Conservation (phyloP, 176 grass and related monocot genomes). For the Juncus inflexus region DNA sequence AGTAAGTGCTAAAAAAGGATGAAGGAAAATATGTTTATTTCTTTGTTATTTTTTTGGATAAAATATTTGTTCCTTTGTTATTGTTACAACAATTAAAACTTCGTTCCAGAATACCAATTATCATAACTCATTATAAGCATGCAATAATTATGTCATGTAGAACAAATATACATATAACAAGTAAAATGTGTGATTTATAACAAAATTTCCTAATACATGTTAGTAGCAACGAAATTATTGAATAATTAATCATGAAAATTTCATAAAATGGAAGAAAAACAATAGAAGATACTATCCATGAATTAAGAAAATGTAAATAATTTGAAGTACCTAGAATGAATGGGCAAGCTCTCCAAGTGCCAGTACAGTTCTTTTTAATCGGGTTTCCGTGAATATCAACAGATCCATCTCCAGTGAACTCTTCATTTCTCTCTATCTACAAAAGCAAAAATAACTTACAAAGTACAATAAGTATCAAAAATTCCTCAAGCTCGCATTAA, state of each 20-base stretch:
- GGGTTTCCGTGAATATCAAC: slow-evolving; percentile 31
- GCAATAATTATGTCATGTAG: too few species aligned
- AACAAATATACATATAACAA: neutral
- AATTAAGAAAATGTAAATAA: neutral
- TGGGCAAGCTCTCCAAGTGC: slow-evolving; percentile 35
- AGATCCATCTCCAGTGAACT: slow-evolving; percentile 35
- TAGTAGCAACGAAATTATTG: neutral
- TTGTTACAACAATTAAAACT: too few species aligned
- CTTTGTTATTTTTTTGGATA: too few species aligned
- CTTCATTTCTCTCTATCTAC: neutral
- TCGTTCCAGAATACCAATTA: too few species aligned
- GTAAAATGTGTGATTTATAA: neutral
- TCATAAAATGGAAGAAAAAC: neutral
- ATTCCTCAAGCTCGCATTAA: too few species aligned
- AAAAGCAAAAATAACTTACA: too few species aligned
- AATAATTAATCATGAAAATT: neutral
- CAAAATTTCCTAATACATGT: neutral
- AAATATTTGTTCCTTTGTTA: too few species aligned
- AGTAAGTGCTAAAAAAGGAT: neutral
- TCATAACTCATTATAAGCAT: too few species aligned
- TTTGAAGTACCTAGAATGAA: slow-evolving; percentile 32
- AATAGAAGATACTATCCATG: neutral
- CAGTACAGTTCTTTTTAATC: slow-evolving; percentile 17
- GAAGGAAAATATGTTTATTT: too few species aligned
- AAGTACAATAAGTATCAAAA: too few species aligned